A percentile compares a stretch with the other conserved stretches of the same genome.
Evolutionary conservation across 2,329 filamentous ascomycete species (phyloP).

Genomic region (Knoxdaviesia proteae): DNA sequence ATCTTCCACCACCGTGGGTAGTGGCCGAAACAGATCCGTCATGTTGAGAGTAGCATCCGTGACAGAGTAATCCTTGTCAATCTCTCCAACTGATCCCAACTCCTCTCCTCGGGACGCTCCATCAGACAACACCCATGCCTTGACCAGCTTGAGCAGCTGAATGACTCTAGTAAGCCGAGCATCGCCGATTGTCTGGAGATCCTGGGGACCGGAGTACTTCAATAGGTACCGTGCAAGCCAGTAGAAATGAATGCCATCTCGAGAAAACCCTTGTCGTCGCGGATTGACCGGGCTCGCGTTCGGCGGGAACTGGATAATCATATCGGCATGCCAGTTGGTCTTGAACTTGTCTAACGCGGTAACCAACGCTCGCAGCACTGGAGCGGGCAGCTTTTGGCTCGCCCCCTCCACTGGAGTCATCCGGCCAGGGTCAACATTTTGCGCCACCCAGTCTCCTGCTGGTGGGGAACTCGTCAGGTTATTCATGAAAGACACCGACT

Average conservation of each 20-base stretch:
- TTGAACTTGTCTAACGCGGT: slow-evolving; percentile 54
- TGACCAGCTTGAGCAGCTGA: slow-evolving; percentile 36
- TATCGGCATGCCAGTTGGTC: slow-evolving; percentile 48
- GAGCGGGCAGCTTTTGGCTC: slow-evolving; percentile 18
- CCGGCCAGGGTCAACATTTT: slow-evolving; percentile 14
- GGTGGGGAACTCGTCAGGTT: slow-evolving; percentile 30
- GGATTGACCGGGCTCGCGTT: slow-evolving; percentile 23
- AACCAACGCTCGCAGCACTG: slow-evolving; percentile 24
- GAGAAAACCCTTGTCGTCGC: slow-evolving; percentile 45
- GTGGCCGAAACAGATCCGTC: slow-evolving; percentile 48
- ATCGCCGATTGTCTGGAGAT: slow-evolving; percentile 36
- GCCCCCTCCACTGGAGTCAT: slow-evolving; percentile 22
- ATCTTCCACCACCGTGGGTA: slow-evolving; percentile 22
- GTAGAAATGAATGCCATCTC: slow-evolving; percentile 54
- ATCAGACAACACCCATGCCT: slow-evolving; percentile 39
- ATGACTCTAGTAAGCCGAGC: slow-evolving; percentile 39
- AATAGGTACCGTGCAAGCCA: slow-evolving; percentile 48
- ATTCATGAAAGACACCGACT: slow-evolving; percentile 14
- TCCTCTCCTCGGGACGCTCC: slow-evolving; percentile 45
- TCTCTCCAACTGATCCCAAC: slow-evolving; percentile 45
- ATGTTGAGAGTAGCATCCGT: slow-evolving; percentile 48
- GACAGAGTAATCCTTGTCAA: slow-evolving; percentile 45
- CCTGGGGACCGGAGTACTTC: slow-evolving; percentile 30
- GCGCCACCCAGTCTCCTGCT: slow-evolving; percentile 35
- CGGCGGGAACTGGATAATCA: slow-evolving; percentile 43